Base-by-base conservation (phyloP, 2,329 filamentous ascomycete species). In the Hyphodiscus sp. region DNA sequence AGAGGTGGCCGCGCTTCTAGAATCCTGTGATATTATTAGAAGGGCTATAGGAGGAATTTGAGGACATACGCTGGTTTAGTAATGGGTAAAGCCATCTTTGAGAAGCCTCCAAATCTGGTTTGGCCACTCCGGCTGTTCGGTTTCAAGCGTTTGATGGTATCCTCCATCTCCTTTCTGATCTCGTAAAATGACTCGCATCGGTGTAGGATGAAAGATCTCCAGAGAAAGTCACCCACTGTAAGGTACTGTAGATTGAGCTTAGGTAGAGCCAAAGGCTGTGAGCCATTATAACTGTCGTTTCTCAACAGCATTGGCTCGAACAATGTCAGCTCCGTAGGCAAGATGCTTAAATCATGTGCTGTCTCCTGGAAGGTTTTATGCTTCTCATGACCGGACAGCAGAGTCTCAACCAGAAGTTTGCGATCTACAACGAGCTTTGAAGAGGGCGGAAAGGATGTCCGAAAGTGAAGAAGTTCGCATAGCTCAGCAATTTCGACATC, bases 161-260 rank as follows among this genome's bases (percentile, higher is more conserved):
- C 82, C 67, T 96, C 90, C 53, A 99, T 83, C 67, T 99, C 90
- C 65, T 91, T 92, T 45, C 91, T 83, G 55, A 99, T 92, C 56
- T 90, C 89, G 68, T 95, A 97, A 68, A 97, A 96, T 0, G 92
- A 82, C 69, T 99, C 94, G 54, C 86, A 88, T 42, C 92, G 84
- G 68, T 96, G 94, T 9, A 99, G 75, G 15, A 95, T 79, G 64
- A 97, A 86, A 0, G 92, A 91, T 58, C 95, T 82, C 91, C 91
- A 99, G n/a, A 99, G 73, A 63, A 99, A 99, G 69, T 99, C 94
- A 2, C 91, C 91, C 49, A 96, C 83, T 2, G 91, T 95, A 15
- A 99, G 77, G 70, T 99, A 99, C 67, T 99, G 94, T 26, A 99
- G 75, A 63, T 96, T 99, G 45, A 97, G 73, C 68, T 99, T 99